A percentile compares a stretch with the other conserved stretches of the same genome.
Evolutionary conservation across 2,329 filamentous ascomycete genomes (phyloP).

Genomic region (Myriosclerotinia scirpicola): DNA sequence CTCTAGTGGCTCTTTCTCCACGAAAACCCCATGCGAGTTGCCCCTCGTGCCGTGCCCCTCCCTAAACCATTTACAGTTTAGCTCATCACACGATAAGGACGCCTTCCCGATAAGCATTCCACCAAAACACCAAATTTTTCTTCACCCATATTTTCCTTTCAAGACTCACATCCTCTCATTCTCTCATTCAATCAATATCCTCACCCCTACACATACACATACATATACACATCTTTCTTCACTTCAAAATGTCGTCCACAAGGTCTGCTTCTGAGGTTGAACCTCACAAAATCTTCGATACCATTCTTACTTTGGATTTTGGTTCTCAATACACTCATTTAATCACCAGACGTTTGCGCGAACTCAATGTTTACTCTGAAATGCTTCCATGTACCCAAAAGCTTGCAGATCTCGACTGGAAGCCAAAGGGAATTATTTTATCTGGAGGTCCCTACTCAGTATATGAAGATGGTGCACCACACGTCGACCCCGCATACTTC

Average conservation of each 20-base stretch:
- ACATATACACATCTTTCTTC: background rate
- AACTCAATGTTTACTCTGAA: constrained; percentile 81
- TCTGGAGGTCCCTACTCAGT: constrained; percentile 74
- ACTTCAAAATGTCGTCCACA: constrained; percentile 14
- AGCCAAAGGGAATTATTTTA: constrained; percentile 80
- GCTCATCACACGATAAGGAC: background rate
- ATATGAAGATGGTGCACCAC: constrained; percentile 74
- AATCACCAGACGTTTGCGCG: constrained; percentile 63
- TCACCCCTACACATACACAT: no score
- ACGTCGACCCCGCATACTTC: constrained; percentile 80
- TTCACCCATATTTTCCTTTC: constrained; percentile 12
- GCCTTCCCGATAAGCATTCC: constrained; percentile 11
- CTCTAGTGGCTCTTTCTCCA: background rate
- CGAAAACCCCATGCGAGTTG: constrained; percentile 13
- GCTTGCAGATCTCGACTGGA: constrained; percentile 71
- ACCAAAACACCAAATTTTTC: constrained; percentile 14
- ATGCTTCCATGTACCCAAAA: constrained; percentile 87
- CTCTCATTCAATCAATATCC: background rate
- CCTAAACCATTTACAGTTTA: constrained; percentile 9
- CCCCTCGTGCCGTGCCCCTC: constrained; percentile 16
- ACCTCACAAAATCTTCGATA: constrained; percentile 44
- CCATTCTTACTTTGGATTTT: constrained; percentile 72
- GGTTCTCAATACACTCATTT: constrained; percentile 73
- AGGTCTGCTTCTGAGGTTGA: constrained; percentile 24
- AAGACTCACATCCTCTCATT: background rate